Conservation (phyloP, 2,329 filamentous ascomycete genomes). For the Colletotrichum sp. region DNA sequence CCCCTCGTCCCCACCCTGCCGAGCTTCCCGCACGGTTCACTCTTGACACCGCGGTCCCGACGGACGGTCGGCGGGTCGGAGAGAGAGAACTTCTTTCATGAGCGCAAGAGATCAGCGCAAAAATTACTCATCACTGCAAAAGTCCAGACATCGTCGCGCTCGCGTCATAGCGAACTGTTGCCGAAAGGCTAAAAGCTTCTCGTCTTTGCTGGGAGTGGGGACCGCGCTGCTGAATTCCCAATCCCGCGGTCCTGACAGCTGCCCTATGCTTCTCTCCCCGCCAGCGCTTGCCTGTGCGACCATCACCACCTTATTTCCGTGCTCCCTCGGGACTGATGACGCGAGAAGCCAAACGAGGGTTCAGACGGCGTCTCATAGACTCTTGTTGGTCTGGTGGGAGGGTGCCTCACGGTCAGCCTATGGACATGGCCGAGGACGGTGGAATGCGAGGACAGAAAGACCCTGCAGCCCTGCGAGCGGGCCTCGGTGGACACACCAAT, state of each 20-base stretch:
- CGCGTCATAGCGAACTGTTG: background rate
- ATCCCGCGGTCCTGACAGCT: background rate
- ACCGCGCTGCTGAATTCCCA: background rate
- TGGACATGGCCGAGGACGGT: background rate
- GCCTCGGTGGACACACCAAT: background rate
- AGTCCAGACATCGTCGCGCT: background rate
- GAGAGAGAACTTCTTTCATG: background rate
- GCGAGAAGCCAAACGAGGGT: background rate
- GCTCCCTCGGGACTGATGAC: background rate
- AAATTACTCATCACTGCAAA: background rate
- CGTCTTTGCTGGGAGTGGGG: background rate
- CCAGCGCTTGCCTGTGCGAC: background rate
- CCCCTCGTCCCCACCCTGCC: background rate
- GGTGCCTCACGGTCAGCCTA: background rate
- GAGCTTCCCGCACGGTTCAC: slow-evolving; percentile 11
- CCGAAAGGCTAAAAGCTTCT: slow-evolving; percentile 1
- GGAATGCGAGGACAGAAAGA: background rate
- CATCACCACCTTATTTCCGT: background rate
- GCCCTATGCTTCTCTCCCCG: background rate
- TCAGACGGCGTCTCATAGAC: background rate
- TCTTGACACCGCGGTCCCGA: slow-evolving; percentile 1
- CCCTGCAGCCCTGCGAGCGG: slow-evolving; percentile 12
- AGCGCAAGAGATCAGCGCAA: background rate
- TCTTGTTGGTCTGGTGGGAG: background rate
- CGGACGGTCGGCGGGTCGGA: background rate